Conservation (phyloP, 495 filamentous ascomycete species). For the Trichoderma gamsii region DNA sequence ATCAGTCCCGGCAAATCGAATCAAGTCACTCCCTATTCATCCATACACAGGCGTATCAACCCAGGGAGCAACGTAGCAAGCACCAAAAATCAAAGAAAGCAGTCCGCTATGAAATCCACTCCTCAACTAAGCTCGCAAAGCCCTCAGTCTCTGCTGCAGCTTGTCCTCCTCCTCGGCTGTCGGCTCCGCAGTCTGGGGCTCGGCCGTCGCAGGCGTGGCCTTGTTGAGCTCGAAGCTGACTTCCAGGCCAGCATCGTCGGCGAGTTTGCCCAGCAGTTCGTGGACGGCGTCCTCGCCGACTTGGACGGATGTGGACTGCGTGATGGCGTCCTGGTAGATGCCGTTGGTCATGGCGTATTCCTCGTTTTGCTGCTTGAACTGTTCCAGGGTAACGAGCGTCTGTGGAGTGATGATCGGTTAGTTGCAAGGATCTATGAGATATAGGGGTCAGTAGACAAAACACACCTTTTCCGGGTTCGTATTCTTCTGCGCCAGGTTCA, state of each 20-base stretch:
- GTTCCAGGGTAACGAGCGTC: constrained; percentile 59
- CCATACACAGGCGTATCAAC: too few relatives aligned
- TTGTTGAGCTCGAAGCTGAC: constrained; percentile 62
- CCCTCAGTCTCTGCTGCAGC: constrained; percentile 51
- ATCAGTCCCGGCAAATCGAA: not conserved
- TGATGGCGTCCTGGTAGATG: constrained; percentile 79
- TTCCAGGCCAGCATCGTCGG: constrained; percentile 76
- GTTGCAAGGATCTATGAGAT: not conserved
- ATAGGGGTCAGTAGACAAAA: not conserved
- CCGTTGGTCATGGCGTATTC: constrained; percentile 76
- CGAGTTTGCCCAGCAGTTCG: constrained; percentile 69
- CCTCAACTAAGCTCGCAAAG: constrained; percentile 39
- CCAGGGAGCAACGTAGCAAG: too few relatives aligned
- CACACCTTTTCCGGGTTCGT: constrained; percentile 65
- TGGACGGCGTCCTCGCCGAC: constrained; percentile 82
- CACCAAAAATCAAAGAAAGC: not conserved
- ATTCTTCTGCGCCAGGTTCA: constrained; percentile 63
- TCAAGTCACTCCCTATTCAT: too few relatives aligned
- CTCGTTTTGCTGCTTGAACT: constrained; percentile 77
- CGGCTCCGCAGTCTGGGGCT: constrained; percentile 37
- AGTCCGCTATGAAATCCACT: not conserved
- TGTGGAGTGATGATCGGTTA: constrained; percentile 16
- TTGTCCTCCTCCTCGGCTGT: constrained; percentile 59
- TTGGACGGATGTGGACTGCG: constrained; percentile 63
- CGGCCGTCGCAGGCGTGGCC: constrained; percentile 43